Evolutionary conservation across 768 basidiomycete genomes (phyloP).

Genomic region (Lactarius vividus): DNA sequence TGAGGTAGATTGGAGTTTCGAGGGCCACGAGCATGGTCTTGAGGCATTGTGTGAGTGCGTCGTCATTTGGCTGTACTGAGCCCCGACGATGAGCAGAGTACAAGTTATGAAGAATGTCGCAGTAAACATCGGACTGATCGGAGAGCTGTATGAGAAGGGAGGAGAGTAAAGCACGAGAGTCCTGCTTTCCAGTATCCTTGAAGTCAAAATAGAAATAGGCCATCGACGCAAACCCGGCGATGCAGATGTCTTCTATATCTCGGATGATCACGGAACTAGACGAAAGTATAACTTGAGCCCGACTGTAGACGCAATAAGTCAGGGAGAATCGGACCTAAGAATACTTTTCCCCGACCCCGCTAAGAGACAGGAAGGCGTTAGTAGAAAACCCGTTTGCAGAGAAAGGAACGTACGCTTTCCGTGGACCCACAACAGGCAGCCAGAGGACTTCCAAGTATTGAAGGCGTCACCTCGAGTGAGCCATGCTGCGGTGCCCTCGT

Average conservation of each 20-base stretch:
- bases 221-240: not conserved
- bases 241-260: not conserved
- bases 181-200: not conserved
- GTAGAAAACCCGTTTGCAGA: not conserved
- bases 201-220: not conserved
- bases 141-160: conserved; percentile 6
- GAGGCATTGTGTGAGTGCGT: not conserved
- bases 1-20: not conserved
- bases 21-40: not conserved
- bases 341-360: conserved; percentile 17
- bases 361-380: not conserved
- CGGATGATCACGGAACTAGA: conserved; percentile 6
- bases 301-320: rapidly evolving
- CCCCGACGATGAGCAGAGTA: not conserved
- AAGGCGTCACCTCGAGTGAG: not conserved
- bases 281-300: not conserved
- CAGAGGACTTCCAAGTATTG: not conserved
- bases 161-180: not conserved
- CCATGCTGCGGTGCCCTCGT: not conserved
- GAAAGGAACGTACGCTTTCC: not conserved
- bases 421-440: not conserved
- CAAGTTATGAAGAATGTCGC: not conserved
- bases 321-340: not conserved
- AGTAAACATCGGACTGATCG: not conserved
- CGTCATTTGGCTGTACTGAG: not conserved